Conservation (phyloP, 2,329 filamentous ascomycete genomes). For the Pseudogymnoascus sp. region DNA sequence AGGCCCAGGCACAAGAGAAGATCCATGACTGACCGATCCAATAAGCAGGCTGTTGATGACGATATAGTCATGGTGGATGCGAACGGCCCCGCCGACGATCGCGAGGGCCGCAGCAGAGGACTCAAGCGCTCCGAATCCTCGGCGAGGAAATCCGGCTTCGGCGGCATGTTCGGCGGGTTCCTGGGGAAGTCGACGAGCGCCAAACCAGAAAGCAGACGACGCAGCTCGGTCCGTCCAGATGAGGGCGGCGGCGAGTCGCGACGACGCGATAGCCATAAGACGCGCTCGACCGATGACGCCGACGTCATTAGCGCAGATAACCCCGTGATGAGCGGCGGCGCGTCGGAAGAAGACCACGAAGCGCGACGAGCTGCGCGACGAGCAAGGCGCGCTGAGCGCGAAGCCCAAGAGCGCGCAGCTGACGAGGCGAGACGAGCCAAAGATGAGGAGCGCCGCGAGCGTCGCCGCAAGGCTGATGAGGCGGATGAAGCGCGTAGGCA, state of each 20-base stretch:
- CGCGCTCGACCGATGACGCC: conserved; percentile 34
- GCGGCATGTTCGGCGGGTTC: conserved; percentile 56
- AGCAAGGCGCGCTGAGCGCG: conserved; percentile 47
- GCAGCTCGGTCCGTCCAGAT: conserved; percentile 44
- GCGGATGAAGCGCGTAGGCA: conserved; percentile 47
- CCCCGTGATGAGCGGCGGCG: conserved; percentile 36
- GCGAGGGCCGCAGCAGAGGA: conserved; percentile 13
- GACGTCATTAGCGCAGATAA: conserved; percentile 40
- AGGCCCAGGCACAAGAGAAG: conserved; percentile 22
- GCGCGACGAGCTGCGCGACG: conserved; percentile 56
- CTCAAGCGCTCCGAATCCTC: conserved; percentile 55
- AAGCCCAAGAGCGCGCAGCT: conserved; percentile 42
- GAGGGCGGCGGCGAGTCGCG: conserved; percentile 35
- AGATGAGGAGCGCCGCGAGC: conserved; percentile 50
- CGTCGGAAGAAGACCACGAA: conserved; percentile 52
- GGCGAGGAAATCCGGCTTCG: conserved; percentile 53
- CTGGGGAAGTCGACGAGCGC: conserved; percentile 37
- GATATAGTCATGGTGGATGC: conserved; percentile 53
- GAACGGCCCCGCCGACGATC: conserved; percentile 36
- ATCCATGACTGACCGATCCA: conserved; percentile 36
- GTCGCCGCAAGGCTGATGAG: conserved; percentile 48
- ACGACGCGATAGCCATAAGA: conserved; percentile 32
- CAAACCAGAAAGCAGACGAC: conserved; percentile 41
- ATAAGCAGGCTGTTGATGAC: conserved; percentile 59
- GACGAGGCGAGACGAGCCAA: conserved; percentile 48